Conservation (phyloP, 768 basidiomycete species). For the Lentinula raphanica region DNA sequence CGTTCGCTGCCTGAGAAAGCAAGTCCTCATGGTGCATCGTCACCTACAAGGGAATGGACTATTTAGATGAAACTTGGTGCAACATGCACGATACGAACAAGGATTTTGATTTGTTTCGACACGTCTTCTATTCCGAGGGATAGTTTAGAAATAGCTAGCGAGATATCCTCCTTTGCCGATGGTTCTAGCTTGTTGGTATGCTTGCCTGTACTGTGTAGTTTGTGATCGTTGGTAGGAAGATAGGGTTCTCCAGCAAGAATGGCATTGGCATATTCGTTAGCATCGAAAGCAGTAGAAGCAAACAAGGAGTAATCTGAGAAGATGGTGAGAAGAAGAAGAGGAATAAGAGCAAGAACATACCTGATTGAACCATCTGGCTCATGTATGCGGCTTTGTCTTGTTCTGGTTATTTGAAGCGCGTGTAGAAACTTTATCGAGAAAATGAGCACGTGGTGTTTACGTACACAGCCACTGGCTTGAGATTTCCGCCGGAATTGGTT, state of each 20-base stretch:
- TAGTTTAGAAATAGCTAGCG: slow-evolving; percentile 82
- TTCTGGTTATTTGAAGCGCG: no score
- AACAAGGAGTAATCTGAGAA: slow-evolving; percentile 69
- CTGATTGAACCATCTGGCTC: background rate
- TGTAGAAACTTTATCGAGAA: background rate
- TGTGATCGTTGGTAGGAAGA: slow-evolving; percentile 34
- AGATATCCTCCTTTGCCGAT: slow-evolving; percentile 77
- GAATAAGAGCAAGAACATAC: background rate
- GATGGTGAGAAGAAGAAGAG: background rate
- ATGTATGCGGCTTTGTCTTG: background rate
- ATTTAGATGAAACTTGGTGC: background rate
- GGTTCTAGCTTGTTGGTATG: slow-evolving; percentile 37
- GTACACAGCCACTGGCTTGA: background rate
- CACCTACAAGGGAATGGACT: slow-evolving; percentile 45
- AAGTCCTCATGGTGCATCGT: slow-evolving; percentile 78
- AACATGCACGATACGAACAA: slow-evolving; percentile 45
- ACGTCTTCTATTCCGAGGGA: slow-evolving; percentile 88
- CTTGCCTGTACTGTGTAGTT: slow-evolving; percentile 20
- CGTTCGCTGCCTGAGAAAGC: slow-evolving; percentile 74
- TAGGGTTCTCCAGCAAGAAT: slow-evolving; percentile 82
- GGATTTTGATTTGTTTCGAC: slow-evolving; percentile 78
- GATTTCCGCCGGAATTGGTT: background rate
- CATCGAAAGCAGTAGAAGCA: slow-evolving; percentile 68
- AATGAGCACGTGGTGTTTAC: background rate
- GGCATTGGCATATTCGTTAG: slow-evolving; percentile 88